Conservation (phyloP, 2,329 filamentous ascomycete species). For the Neocucurbitaria cava region DNA sequence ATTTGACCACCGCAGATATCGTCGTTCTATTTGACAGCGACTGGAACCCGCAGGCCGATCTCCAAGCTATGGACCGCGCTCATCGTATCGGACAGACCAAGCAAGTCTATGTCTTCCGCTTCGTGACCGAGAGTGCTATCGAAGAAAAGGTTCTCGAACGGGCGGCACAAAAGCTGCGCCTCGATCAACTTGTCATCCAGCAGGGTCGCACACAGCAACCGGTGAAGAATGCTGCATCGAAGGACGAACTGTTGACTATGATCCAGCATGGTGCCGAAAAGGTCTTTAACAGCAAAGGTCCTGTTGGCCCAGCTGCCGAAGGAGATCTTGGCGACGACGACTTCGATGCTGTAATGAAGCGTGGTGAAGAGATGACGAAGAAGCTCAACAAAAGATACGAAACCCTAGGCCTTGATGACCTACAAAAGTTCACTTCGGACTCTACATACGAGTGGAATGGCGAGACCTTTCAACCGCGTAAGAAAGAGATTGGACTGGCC, state of each 20-base stretch:
- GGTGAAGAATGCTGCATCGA: constrained; percentile 88
- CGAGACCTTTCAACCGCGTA: constrained; percentile 85
- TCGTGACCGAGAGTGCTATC: constrained; percentile 97
- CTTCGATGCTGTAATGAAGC: constrained; percentile 85
- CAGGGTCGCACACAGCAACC: constrained; percentile 93
- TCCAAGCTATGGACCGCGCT: constrained; percentile 98
- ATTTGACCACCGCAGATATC: constrained; percentile 92
- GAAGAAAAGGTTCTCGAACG: constrained; percentile 98
- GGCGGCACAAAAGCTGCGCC: constrained; percentile 92
- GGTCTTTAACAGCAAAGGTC: constrained; percentile 80
- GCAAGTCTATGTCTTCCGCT: constrained; percentile 94
- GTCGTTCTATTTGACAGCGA: constrained; percentile 97
- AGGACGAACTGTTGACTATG: constrained; percentile 96
- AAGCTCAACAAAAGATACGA: constrained; percentile 93
- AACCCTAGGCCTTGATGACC: constrained; percentile 92
- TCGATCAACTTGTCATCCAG: constrained; percentile 97
- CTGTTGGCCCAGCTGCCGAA: constrained; percentile 65
- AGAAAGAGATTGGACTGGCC: constrained; percentile 85
- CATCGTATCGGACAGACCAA: constrained; percentile 99
- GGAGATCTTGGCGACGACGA: constrained; percentile 81
- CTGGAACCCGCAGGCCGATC: constrained; percentile 98
- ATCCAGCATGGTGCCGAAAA: constrained; percentile 98
- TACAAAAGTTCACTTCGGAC: constrained; percentile 97
- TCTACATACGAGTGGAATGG: constrained; percentile 99
- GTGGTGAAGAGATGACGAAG: constrained; percentile 87